These are phyloP conservation scores for Jackrogersella minutella DNA, from an alignment of 495 filamentous ascomycete genomes.

Conservation along the genomic window DNA sequence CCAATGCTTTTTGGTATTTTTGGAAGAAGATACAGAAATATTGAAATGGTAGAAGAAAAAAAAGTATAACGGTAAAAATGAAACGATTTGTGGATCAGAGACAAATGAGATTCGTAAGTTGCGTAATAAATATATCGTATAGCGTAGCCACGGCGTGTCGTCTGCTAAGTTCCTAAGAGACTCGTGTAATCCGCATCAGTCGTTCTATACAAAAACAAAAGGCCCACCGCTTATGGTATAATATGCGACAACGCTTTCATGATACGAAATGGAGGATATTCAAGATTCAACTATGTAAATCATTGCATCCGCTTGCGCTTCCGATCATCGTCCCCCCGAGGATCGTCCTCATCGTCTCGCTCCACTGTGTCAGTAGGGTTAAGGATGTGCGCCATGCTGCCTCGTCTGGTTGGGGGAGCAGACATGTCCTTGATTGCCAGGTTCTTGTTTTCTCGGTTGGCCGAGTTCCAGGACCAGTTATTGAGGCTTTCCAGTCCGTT, in stretches of 20 bases:
- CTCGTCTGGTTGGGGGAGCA: slow-evolving; percentile 63
- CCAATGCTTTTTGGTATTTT: slow-evolving; percentile 34
- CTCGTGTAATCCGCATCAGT: slow-evolving; percentile 39
- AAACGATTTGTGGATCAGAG: slow-evolving; percentile 15
- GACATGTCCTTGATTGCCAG: slow-evolving; percentile 60
- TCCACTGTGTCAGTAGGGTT: slow-evolving; percentile 69
- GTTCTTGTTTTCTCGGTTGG: slow-evolving; percentile 53
- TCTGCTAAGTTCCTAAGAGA: slow-evolving; percentile 37
- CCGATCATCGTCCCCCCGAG: slow-evolving; percentile 65
- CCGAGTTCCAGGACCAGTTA: slow-evolving; percentile 63
- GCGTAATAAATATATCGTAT: slow-evolving; percentile 33
- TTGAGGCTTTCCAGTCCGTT: slow-evolving; percentile 57
- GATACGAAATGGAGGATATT: slow-evolving; percentile 19
- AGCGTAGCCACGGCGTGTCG: slow-evolving; percentile 30
- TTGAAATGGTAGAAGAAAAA: too few relatives aligned
- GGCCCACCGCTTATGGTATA: slow-evolving; percentile 37
- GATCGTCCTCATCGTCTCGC: slow-evolving; percentile 57
- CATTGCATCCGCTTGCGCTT: slow-evolving; percentile 78
- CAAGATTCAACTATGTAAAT: slow-evolving; percentile 15
- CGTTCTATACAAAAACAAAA: slow-evolving; percentile 40
- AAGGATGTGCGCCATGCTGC: slow-evolving; percentile 70
- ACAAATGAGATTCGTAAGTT: slow-evolving; percentile 37
- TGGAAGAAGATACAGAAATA: slow-evolving; percentile 22
- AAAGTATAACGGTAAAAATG: slow-evolving; percentile 24
- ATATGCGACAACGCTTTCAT: slow-evolving; percentile 36